Base-by-base conservation (phyloP, 2,329 filamentous ascomycete genomes). In the Bipolaris oryzae region DNA sequence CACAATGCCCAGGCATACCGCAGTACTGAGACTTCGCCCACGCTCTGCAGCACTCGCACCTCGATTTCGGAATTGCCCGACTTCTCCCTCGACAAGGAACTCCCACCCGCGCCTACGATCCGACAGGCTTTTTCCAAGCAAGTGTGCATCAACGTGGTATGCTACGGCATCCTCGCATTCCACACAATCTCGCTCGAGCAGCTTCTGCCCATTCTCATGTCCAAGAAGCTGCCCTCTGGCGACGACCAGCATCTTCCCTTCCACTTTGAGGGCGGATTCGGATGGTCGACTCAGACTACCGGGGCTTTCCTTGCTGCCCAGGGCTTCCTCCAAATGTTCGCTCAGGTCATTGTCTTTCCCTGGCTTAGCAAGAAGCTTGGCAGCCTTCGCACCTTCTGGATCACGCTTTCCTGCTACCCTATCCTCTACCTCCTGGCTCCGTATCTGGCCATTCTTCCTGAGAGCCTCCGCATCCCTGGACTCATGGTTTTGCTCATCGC, bases 181-280 rank as follows among this genome's bases (percentile, higher is more conserved):
- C 94, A 98, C 79, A 97, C 94, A 11, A 97, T 99, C 78, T 96
- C 93, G 0, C 95, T 96, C 68, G 95, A 99, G 77, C 91, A 96
- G 71, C 84, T 98, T 46, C 88, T 98, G 67, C 94, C 95, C 0
- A 90, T 97, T 1, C 92, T 99, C 66, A 86, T 99, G 71, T 94
- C 90, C 75, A 91, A 91, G 42, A 74, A 83, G 69, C 72, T 83
- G 70, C 76, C 85, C 71, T 61, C 81, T 25, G 74, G 77, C 15
- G 67, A 77, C n/a, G 63, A 77, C 21, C 77, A 81, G 68, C 61
- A 83, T 11, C 83, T 96, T 1, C 94, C 94, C 0, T 95, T 99
- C 81, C 89, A 90, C 67, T 98, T 99, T 67, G 87, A 87, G 3
- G 91, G 91, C 56, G 94, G 95, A 16, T 94, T 97, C 66, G 90